A percentile compares a stretch with the other conserved stretches of the same genome.
Conservation (phyloP, 805 yeast genomes). For the Starmerella gropengiesseri region DNA sequence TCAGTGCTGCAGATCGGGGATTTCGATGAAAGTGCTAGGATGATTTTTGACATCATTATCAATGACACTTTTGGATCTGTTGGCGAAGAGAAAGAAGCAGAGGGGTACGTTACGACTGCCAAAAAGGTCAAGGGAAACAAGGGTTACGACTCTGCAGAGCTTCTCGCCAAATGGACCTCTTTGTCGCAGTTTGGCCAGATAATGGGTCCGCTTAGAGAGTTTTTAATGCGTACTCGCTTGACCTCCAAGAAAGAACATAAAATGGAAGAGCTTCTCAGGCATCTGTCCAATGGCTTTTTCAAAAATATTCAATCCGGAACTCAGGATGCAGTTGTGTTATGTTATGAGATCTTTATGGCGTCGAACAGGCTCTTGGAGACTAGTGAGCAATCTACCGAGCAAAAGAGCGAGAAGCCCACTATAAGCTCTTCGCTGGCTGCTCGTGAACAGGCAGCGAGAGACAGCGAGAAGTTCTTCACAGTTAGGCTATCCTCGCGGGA, state of each 20-base stretch:
- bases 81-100: conserved; percentile 90
- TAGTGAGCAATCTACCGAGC: background rate
- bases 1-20: conserved; percentile 44
- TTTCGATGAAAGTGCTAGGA: conserved; percentile 48
- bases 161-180: conserved; percentile 54
- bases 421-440: conserved; percentile 14
- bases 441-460: conserved; percentile 26
- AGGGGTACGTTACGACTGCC: conserved; percentile 74
- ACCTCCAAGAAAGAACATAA: conserved; percentile 60
- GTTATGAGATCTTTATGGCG: conserved; percentile 60
- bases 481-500: conserved; percentile 54
- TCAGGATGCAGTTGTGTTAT: conserved; percentile 51
- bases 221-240: conserved; percentile 51
- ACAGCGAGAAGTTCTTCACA: conserved; percentile 54
- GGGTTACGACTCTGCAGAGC: conserved; percentile 78
- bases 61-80: conserved; percentile 87
- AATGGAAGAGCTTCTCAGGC: conserved; percentile 64
- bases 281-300: conserved; percentile 69
- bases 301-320: conserved; percentile 52
- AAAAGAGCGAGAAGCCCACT: conserved; percentile 15
- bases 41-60: conserved; percentile 67
- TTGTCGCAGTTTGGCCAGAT: conserved; percentile 47
- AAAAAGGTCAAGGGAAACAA: conserved; percentile 84
- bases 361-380: conserved; percentile 28
- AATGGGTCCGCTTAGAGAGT: conserved; percentile 55